Conservation (phyloP, 2,329 filamentous ascomycete genomes). For the Penicillium frequentans region DNA sequence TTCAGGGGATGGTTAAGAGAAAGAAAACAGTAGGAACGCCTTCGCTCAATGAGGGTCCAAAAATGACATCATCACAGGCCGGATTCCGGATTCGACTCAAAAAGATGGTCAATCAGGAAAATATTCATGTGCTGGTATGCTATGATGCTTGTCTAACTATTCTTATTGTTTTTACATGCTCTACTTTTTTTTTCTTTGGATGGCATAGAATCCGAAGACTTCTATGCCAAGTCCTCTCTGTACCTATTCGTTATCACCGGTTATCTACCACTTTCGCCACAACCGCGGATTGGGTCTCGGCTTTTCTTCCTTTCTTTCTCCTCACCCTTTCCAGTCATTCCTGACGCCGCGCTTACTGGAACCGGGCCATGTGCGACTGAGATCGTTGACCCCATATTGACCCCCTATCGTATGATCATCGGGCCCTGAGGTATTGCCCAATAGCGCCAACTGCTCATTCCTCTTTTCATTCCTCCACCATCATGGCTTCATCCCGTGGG, state of each 20-base stretch:
- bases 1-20: not conserved
- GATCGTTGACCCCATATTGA: not conserved
- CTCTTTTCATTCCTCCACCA: not conserved
- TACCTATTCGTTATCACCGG: not conserved
- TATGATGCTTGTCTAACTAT: too few species aligned
- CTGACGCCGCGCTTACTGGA: not conserved
- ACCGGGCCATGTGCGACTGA: not conserved
- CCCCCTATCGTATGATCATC: not conserved
- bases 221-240: not conserved
- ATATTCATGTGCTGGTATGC: too few species aligned
- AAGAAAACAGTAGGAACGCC: not conserved
- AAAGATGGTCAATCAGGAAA: not conserved
- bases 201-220: not conserved
- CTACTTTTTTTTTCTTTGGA: not conserved
- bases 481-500: constrained; percentile 47
- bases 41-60: not conserved
- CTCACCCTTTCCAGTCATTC: not conserved
- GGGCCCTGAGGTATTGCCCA: not conserved
- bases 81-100: not conserved
- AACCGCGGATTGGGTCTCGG: not conserved
- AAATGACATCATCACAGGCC: not conserved
- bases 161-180: too few species aligned
- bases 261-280: not conserved
- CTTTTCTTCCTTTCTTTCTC: not conserved
- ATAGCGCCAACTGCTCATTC: not conserved